A percentile compares a stretch with the other conserved stretches of the same genome.
Evolutionary conservation across 805 yeast species (phyloP).

Genomic region (Myxozyma vanderwaltii): DNA sequence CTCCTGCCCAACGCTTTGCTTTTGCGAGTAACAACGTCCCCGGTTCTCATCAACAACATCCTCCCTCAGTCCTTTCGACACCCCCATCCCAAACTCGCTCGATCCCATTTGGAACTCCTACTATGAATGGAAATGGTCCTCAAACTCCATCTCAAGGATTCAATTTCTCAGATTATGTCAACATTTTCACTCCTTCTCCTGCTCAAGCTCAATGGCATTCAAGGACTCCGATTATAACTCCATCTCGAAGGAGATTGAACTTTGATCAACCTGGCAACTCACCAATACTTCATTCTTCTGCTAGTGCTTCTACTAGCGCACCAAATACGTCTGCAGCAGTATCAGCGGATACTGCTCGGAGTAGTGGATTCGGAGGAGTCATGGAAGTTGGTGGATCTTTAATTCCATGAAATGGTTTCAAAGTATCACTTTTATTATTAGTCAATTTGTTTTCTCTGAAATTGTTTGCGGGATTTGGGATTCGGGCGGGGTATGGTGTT

Average conservation of each 20-base stretch:
- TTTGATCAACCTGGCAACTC: conserved; percentile 34
- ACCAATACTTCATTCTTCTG: neutral
- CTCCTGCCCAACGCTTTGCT: conserved; percentile 51
- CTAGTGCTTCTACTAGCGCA: neutral
- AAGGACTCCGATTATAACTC: conserved; percentile 29
- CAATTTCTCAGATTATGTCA: conserved; percentile 81
- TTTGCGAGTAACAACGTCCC: conserved; percentile 16
- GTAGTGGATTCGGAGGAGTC: neutral
- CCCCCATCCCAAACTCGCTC: conserved; percentile 40
- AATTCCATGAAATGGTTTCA: conserved; percentile 11
- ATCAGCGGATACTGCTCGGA: neutral
- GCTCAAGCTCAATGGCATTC: conserved; percentile 36
- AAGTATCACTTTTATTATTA: neutral
- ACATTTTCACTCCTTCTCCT: conserved; percentile 48
- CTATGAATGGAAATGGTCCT: conserved; percentile 34
- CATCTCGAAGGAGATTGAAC: conserved; percentile 31
- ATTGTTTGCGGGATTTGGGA: neutral
- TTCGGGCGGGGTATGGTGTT: neutral
- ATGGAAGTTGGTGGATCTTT: conserved; percentile 25
- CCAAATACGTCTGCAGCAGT: neutral
- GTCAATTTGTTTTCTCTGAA: neutral
- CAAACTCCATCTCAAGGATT: conserved; percentile 50
- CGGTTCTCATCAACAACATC: conserved; percentile 22
- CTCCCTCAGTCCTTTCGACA: conserved; percentile 26
- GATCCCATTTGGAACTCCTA: conserved; percentile 11